These are phyloP conservation scores for Lactarius quietus DNA, from an alignment of 768 basidiomycete genomes.

Conservation along the genomic window DNA sequence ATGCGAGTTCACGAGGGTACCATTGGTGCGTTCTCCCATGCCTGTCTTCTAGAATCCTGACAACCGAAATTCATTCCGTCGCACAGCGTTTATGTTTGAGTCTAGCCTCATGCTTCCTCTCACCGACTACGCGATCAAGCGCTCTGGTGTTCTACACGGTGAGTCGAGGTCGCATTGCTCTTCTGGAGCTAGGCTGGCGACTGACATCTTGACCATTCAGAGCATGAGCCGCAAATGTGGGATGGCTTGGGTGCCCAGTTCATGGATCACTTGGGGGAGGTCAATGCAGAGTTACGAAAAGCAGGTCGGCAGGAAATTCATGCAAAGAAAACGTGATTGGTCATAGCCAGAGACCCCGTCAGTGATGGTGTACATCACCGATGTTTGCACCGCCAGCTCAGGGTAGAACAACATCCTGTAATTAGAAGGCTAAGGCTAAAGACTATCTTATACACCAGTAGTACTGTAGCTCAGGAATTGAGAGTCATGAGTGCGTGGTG, in stretches of 20 bases:
- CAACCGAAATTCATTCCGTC: not conserved
- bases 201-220: not conserved
- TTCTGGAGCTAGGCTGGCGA: not conserved
- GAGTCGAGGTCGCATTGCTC: not conserved
- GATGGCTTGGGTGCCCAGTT: not conserved
- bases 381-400: too few relatives aligned
- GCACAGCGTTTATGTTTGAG: constrained; percentile 60
- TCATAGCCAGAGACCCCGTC: not conserved
- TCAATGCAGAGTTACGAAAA: not conserved
- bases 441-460: too few relatives aligned
- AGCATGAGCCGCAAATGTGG: not conserved
- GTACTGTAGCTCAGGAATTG: too few relatives aligned
- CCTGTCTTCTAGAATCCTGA: not conserved
- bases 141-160: constrained; percentile 53
- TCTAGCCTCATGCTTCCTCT: constrained; percentile 59
- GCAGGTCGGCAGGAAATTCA: not conserved
- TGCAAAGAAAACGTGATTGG: not conserved
- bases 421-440: too few relatives aligned
- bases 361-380: not conserved
- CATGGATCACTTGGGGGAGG: not conserved
- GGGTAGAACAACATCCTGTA: too few relatives aligned
- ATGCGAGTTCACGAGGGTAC: constrained; percentile 51
- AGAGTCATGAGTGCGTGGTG: too few relatives aligned
- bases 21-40: constrained; percentile 39
- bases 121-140: constrained; percentile 60